phyloP scores from a whole-genome alignment of 1,284 basidiomycete genomes.

The Cutaneotrichosporon sp. region DNA sequence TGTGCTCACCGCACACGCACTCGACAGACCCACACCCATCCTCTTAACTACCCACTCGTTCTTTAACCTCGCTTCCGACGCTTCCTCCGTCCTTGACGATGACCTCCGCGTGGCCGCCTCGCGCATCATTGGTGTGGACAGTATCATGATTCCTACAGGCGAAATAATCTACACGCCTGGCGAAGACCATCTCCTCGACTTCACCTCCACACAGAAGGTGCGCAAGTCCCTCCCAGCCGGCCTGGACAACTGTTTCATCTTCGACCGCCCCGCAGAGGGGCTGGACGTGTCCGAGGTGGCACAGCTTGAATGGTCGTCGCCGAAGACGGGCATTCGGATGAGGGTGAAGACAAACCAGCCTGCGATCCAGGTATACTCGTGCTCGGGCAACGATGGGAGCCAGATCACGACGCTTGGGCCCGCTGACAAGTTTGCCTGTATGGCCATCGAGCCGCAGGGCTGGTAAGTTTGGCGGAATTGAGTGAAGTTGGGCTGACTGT shows the following conservation, averaged over 20 bases:
- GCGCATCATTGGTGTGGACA: slow-evolving; percentile 28
- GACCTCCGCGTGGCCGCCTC: slow-evolving; percentile 24
- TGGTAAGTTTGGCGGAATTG: neutral
- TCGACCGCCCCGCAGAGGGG: slow-evolving; percentile 14
- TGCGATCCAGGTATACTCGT: slow-evolving; percentile 30
- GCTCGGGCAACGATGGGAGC: slow-evolving; percentile 21
- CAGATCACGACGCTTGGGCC: slow-evolving; percentile 10
- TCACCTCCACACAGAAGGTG: slow-evolving; percentile 23
- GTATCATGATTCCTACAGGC: slow-evolving; percentile 30
- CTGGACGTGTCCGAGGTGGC: neutral
- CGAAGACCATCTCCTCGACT: slow-evolving; percentile 25
- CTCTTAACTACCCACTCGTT: slow-evolving; percentile 38
- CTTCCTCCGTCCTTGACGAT: slow-evolving; percentile 26
- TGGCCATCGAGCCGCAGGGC: slow-evolving; percentile 38
- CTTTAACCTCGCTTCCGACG: slow-evolving; percentile 33
- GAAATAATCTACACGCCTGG: slow-evolving; percentile 12
- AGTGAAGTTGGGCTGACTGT: neutral
- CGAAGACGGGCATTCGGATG: slow-evolving; percentile 31
- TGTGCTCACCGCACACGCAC: slow-evolving; percentile 7
- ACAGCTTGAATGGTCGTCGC: slow-evolving; percentile 17
- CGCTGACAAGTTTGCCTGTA: slow-evolving; percentile 28
- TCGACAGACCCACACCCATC: slow-evolving; percentile 30
- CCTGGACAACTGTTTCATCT: slow-evolving; percentile 39
- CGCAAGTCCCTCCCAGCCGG: slow-evolving; percentile 18
- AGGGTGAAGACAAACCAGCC: slow-evolving; percentile 30